Evolutionary conservation across 352 stramenopile genomes (phyloP), one percentile per base, ranked within the genome.

Genomic region (Saprolegnia parasitica): DNA sequence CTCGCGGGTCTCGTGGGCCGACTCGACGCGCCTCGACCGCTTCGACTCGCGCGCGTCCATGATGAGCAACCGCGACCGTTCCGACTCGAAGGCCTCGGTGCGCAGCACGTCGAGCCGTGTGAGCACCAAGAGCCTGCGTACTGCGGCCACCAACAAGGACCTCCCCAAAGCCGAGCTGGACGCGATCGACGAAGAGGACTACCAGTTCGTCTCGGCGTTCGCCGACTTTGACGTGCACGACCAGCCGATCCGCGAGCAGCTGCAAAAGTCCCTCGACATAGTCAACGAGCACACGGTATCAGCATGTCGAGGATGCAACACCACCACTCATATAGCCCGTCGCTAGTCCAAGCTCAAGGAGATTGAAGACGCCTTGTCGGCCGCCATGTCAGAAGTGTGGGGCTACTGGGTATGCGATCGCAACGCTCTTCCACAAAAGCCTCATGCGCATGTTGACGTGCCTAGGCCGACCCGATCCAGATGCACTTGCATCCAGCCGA

Each of bases 321-420:
- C n/a, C 45, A 20, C 1, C 60, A 20, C 24, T 6, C 40, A 24
- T 37, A 18, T 39, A 0, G 20, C 13, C 16, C 24, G 56, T 23
- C 35, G n/a, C 52, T 32, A 93, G 84, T 87, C 81, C 6, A 93
- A 91, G 71, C 71, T 95, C 24, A 93, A 93, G 72, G 87, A 93
- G 46, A 93, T 95, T 61, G 87, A 95, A 71, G 85, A 95, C 54
- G 85, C 84, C 0, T 88, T 95, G 67, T 93, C 85, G 18, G 82
- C 84, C 0, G 84, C 86, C 8, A 93, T 95, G 86, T 95, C 87
- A 13, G 87, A 95, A 83, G 85, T 95, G 8, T 95, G 87, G 87
- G 87, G 86, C 65, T 93, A 95, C 65, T 95, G 87, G 86, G 86
- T 93, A 76, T 58, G 18, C 20, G 5, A 46, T 63, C 24, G 13